Evolutionary conservation across 257 asterid species (phyloP).

Genomic region (Plectranthus barbatus): DNA sequence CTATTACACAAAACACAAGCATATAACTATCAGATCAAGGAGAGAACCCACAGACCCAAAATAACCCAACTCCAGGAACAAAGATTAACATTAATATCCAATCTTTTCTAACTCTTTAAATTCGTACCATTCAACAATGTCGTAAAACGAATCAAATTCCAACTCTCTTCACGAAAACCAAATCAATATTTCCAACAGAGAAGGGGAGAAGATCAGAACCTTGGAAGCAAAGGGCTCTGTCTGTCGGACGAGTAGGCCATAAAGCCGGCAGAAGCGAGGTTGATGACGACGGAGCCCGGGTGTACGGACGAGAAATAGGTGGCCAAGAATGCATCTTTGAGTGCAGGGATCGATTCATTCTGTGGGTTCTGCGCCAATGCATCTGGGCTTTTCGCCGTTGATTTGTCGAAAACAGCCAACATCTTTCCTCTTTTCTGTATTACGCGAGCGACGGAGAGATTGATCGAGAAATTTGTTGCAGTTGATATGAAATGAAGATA

Average conservation of each 20-base stretch:
- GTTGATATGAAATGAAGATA: too few species aligned
- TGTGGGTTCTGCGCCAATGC: slow-evolving; percentile 53
- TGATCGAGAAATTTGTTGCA: not conserved
- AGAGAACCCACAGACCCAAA: not conserved
- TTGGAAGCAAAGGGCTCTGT: slow-evolving; percentile 73
- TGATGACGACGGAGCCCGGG: slow-evolving; percentile 60
- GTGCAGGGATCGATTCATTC: slow-evolving; percentile 39
- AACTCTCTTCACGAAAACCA: too few species aligned
- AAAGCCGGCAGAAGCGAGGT: slow-evolving; percentile 65
- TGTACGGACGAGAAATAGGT: slow-evolving; percentile 50
- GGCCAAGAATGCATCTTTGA: slow-evolving; percentile 75
- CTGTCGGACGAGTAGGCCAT: slow-evolving; percentile 58
- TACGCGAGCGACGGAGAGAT: not conserved
- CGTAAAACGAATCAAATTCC: not conserved
- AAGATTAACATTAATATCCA: too few species aligned
- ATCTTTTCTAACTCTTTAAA: too few species aligned
- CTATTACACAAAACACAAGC: not conserved
- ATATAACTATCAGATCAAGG: slow-evolving; percentile 1
- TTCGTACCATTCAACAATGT: too few species aligned
- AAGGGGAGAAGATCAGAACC: slow-evolving; percentile 25
- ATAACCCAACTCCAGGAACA: not conserved
- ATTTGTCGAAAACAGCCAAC: slow-evolving; percentile 78
- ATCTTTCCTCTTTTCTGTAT: slow-evolving; percentile 16
- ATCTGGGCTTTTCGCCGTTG: slow-evolving; percentile 85
- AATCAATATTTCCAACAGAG: not conserved